These are phyloP conservation scores for Argentina anserina DNA, from an alignment of 306 rosid species.

Conservation along the genomic window DNA sequence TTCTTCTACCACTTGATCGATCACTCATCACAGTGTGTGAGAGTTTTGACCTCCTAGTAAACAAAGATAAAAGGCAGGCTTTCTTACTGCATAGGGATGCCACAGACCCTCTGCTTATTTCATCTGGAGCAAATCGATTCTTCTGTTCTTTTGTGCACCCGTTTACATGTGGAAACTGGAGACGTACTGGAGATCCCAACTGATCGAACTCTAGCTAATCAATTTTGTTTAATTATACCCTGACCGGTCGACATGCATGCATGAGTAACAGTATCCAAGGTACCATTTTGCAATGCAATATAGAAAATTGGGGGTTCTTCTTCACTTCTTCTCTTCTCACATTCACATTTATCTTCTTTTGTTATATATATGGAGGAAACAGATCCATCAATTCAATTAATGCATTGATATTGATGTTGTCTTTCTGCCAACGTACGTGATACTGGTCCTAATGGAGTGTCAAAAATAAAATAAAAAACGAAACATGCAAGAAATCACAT, in stretches of 20 bases:
- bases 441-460: neutral
- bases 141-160: neutral
- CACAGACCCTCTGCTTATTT: neutral
- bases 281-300: neutral
- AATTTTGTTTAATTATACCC: too few species aligned
- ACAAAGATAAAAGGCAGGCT: neutral
- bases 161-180: neutral
- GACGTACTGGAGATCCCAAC: neutral
- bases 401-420: neutral
- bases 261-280: neutral
- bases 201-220: too few species aligned
- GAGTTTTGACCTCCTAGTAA: neutral
- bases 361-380: neutral
- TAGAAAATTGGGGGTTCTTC: neutral
- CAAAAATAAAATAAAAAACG: neutral
- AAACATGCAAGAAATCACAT: neutral
- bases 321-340: neutral
- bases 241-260: neutral
- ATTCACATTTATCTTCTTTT: slow-evolving; percentile 1
- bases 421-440: slow-evolving; percentile 2
- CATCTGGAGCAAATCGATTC: neutral
- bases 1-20: neutral
- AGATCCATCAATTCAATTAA: neutral
- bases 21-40: neutral
- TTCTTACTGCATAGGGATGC: neutral